Base-by-base conservation (phyloP, 2,329 filamentous ascomycete genomes). In the Paraphoma chrysanthemicola region DNA sequence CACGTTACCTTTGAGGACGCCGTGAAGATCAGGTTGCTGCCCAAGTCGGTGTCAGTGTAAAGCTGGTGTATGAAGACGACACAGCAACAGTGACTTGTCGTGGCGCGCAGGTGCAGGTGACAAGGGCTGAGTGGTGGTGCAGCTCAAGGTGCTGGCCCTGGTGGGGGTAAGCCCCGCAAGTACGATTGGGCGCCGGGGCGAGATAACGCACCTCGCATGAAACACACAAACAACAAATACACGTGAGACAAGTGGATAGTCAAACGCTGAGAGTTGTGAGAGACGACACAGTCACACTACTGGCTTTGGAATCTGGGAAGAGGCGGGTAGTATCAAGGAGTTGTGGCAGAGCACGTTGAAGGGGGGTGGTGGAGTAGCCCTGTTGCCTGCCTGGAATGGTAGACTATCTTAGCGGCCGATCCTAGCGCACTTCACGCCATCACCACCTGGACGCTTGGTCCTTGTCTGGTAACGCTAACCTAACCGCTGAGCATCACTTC, bases 171-270 rank as follows among this genome's bases (percentile, higher is more conserved):
- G 33, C 33, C 33, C 33, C 33, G 33, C 33, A 36, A 10, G 10
- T 14, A 36, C 33, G 33, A 36, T 36, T 36, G 33, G 33, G 33
- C 33, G 33, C 33, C 14, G 33, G 23, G 33, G 33, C 14, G 33
- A 4, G 33, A 36, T 36, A 36, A 36, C 33, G 33, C 9, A 36
- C 33, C 33, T 36, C 33, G 33, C 16, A 45, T 28, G 38, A 53
- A 48, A 28, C 31, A 29, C 46, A n/a, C 51, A 44, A 48, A 53
- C 39, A 44, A 38, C 44, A 53, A 48, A 29, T 38, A 39, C 17
- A 10, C 4, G n/a, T 11, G 14, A 7, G 17, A 9, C 38, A 16
- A 31, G 43, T 31, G 38, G 39, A 36, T 36, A 23, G 23, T 23
- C 23, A 23, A 23, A 23, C 23, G 23, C 23, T 23, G 23, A 23